Conservation (phyloP, 177 flowering plant genomes). For the Telopea speciosissima region DNA sequence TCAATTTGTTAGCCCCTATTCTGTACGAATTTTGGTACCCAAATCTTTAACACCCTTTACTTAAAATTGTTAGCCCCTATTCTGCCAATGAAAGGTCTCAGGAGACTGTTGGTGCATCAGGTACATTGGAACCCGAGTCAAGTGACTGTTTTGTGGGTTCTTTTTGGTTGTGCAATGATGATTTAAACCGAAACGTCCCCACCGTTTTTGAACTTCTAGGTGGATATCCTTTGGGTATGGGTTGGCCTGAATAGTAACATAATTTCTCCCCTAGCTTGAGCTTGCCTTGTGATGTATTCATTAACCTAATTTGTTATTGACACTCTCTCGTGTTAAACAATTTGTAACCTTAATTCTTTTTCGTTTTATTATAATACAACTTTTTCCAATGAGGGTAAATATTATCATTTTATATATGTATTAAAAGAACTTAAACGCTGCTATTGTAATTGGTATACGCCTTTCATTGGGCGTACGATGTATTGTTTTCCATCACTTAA, state of each 20-base stretch:
- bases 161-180: conserved; percentile 3
- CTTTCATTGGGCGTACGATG: too few relatives aligned
- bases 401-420: too few relatives aligned
- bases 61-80: background rate
- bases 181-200: background rate
- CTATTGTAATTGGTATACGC: too few relatives aligned
- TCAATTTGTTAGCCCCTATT: background rate
- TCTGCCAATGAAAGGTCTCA: background rate
- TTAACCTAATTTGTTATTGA: too few relatives aligned
- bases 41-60: background rate
- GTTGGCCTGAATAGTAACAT: conserved; percentile 10
- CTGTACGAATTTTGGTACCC: too few relatives aligned
- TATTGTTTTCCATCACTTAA: too few relatives aligned
- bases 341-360: too few relatives aligned
- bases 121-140: background rate
- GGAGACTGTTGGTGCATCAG: background rate
- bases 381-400: too few relatives aligned
- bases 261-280: background rate
- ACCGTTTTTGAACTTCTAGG: conserved; percentile 8
- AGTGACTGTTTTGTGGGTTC: conserved; percentile 1
- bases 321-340: too few relatives aligned
- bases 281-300: too few relatives aligned
- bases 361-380: too few relatives aligned
- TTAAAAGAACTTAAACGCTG: too few relatives aligned
- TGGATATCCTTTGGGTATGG: conserved; percentile 7